phyloP scores from a whole-genome alignment of 495 filamentous ascomycete species.

The Schizothecium vesticola region DNA sequence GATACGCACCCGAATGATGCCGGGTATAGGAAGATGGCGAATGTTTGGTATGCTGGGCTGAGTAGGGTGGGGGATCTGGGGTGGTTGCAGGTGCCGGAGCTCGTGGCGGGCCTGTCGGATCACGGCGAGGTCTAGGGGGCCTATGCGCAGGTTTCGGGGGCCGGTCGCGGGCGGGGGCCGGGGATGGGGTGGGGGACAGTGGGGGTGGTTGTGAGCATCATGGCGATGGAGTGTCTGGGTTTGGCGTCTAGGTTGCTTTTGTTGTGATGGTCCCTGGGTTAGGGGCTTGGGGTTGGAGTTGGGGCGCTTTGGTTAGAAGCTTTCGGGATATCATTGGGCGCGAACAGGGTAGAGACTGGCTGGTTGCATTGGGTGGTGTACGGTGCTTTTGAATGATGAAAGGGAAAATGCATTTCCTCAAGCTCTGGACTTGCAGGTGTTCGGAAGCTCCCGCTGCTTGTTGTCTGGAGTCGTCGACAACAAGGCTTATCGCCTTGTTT shows the following conservation, averaged over 20 bases:
- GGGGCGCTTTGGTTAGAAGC: background rate
- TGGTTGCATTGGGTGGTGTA: background rate
- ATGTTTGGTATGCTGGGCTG: slow-evolving; percentile 46
- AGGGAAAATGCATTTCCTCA: background rate
- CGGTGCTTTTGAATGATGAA: background rate
- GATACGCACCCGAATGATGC: slow-evolving; percentile 45
- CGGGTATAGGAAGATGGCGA: slow-evolving; percentile 51
- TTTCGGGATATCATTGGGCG: background rate
- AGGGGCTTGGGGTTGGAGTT: background rate
- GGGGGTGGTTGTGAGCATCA: background rate
- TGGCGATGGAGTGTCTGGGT: background rate
- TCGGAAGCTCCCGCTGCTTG: too few relatives aligned
- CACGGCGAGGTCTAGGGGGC: slow-evolving; percentile 9
- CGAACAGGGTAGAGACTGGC: background rate
- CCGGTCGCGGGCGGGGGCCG: background rate
- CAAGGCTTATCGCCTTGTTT: too few relatives aligned
- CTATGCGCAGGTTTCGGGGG: background rate
- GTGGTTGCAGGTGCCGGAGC: slow-evolving; percentile 21
- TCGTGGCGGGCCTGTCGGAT: slow-evolving; percentile 18
- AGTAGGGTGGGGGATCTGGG: slow-evolving; percentile 23
- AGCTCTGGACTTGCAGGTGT: too few relatives aligned
- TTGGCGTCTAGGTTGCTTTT: background rate
- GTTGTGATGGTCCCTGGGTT: background rate
- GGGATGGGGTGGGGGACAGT: background rate
- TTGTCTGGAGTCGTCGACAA: too few relatives aligned